phyloP scores from a whole-genome alignment of 345 rosid genomes.

The Eucalyptus melliodora region DNA sequence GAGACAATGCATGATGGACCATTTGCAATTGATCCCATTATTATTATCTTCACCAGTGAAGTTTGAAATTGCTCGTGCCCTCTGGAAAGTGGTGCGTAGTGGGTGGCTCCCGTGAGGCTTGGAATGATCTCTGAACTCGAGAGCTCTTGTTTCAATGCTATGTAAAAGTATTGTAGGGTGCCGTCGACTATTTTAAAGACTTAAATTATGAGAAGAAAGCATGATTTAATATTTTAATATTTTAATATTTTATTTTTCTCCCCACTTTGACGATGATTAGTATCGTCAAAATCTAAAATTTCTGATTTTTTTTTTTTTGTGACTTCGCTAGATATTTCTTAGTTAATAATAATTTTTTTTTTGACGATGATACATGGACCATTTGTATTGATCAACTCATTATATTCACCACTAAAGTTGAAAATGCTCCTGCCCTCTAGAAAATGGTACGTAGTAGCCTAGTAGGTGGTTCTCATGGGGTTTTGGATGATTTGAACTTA shows the following conservation, averaged over 20 bases:
- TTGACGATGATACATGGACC: not conserved
- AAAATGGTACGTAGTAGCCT: not conserved
- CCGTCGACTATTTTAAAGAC: fast-evolving
- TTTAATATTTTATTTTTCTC: not conserved
- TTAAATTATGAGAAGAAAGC: fast-evolving
- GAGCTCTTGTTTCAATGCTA: not conserved
- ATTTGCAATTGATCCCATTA: not conserved
- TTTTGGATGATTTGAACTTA: not conserved
- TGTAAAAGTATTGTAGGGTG: fast-evolving
- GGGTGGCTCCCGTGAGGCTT: not conserved
- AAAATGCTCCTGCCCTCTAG: not conserved
- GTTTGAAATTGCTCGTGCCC: not conserved
- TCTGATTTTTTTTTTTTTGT: not conserved
- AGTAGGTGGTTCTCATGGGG: not conserved
- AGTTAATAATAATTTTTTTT: not conserved
- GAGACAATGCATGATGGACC: not conserved
- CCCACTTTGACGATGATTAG: not conserved
- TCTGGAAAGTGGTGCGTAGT: not conserved
- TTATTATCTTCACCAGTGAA: not conserved
- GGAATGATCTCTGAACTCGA: not conserved
- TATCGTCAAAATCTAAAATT: not conserved
- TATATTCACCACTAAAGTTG: not conserved
- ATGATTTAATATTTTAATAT: not conserved
- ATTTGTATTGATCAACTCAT: not conserved
- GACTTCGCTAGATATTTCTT: not conserved